Conservation (phyloP, 306 rosid species). For the Lathyrus aphaca region DNA sequence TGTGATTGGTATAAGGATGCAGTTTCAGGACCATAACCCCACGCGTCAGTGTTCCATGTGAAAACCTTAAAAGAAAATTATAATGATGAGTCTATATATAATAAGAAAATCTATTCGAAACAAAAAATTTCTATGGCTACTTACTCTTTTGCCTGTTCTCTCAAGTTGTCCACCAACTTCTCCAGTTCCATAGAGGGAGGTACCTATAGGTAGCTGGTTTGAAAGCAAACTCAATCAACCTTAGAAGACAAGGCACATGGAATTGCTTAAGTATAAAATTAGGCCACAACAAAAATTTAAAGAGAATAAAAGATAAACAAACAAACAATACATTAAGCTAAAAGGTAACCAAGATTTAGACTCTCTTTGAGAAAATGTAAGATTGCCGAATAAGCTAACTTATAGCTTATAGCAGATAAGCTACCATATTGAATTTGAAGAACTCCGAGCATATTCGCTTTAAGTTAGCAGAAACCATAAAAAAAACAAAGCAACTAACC, state of each 20-base stretch:
- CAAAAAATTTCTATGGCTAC: slow-evolving; percentile 29
- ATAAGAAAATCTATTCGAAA: slow-evolving; percentile 10
- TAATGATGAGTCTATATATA: slow-evolving; percentile 17
- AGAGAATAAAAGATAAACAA: slow-evolving; percentile 4
- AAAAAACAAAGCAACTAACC: slow-evolving; percentile 50
- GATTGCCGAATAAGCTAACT: background rate
- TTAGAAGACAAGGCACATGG: background rate
- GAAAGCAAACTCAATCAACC: slow-evolving; percentile 37
- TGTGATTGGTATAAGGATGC: slow-evolving; percentile 91
- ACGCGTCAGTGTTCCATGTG: slow-evolving; percentile 88
- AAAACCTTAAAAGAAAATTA: slow-evolving; percentile 56
- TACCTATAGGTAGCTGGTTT: slow-evolving; percentile 73
- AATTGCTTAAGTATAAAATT: background rate
- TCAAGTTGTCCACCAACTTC: slow-evolving; percentile 91
- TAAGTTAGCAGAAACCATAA: background rate
- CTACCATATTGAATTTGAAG: background rate
- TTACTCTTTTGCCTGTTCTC: slow-evolving; percentile 84
- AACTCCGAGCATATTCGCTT: too few species aligned
- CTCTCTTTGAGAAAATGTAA: background rate
- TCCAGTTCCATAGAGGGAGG: slow-evolving; percentile 90
- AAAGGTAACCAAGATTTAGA: slow-evolving; percentile 17
- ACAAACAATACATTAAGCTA: background rate
- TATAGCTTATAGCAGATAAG: background rate
- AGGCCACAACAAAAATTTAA: background rate
- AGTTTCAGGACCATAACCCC: slow-evolving; percentile 85